Percentiles rank a stretch among this genome's conserved stretches.
Conservation (phyloP, 495 filamentous ascomycete species). For the Penicillium paradoxum region DNA sequence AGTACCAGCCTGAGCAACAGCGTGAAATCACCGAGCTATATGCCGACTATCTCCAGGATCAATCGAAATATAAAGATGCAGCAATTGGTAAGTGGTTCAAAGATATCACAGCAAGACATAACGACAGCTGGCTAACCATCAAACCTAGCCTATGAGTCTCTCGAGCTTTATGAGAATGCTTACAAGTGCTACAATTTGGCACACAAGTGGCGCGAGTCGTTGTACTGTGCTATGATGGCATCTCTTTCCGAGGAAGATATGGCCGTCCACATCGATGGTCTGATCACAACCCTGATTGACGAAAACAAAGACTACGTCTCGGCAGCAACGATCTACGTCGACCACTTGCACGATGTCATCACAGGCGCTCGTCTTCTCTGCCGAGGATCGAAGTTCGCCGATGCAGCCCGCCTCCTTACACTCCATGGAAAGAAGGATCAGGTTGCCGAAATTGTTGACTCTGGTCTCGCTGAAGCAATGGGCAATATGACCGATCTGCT, state of each 20-base stretch:
- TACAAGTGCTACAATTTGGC: slow-evolving; percentile 74
- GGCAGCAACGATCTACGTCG: slow-evolving; percentile 73
- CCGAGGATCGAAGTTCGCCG: slow-evolving; percentile 76
- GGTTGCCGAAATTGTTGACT: slow-evolving; percentile 60
- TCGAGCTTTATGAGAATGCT: slow-evolving; percentile 64
- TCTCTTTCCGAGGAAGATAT: slow-evolving; percentile 55
- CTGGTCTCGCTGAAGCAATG: slow-evolving; percentile 70
- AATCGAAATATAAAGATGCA: slow-evolving; percentile 76
- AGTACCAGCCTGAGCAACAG: slow-evolving; percentile 63
- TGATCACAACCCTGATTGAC: slow-evolving; percentile 71
- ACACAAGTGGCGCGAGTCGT: slow-evolving; percentile 84
- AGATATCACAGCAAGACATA: background rate
- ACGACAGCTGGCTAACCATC: slow-evolving; percentile 1
- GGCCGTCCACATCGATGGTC: slow-evolving; percentile 54
- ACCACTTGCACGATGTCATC: slow-evolving; percentile 69
- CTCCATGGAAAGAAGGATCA: slow-evolving; percentile 43
- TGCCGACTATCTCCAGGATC: slow-evolving; percentile 67
- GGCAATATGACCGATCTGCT: slow-evolving; percentile 79
- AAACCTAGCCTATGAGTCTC: slow-evolving; percentile 73
- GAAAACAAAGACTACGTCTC: slow-evolving; percentile 77
- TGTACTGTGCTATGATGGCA: slow-evolving; percentile 68
- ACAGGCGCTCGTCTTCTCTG: slow-evolving; percentile 67
- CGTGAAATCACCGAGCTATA: slow-evolving; percentile 65
- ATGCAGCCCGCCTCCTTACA: slow-evolving; percentile 69
- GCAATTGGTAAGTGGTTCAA: slow-evolving; percentile 52